These are phyloP conservation scores for Cyberlindnera lachancei DNA, from an alignment of 805 yeast species.

Conservation along the genomic window DNA sequence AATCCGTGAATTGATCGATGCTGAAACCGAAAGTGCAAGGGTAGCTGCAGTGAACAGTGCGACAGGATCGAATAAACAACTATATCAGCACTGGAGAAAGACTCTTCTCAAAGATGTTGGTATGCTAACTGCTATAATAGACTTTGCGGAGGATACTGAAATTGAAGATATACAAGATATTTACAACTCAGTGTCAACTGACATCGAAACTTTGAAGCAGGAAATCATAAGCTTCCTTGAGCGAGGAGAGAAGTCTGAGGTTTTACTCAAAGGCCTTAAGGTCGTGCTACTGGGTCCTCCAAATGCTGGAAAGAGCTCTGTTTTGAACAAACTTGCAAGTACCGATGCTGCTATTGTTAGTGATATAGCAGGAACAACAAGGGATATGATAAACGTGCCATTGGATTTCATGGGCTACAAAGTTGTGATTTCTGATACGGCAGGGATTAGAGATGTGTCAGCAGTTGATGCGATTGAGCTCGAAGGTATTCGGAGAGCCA, in stretches of 20 bases:
- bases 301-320: conserved; percentile 91
- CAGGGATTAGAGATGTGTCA: conserved; percentile 62
- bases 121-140: conserved; percentile 77
- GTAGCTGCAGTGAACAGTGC: conserved; percentile 66
- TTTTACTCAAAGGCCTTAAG: conserved; percentile 66
- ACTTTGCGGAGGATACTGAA: conserved; percentile 92
- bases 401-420: conserved; percentile 80
- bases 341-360: conserved; percentile 89
- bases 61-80: conserved; percentile 52
- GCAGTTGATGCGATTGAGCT: conserved; percentile 53
- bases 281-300: conserved; percentile 83
- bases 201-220: conserved; percentile 32
- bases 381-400: conserved; percentile 80
- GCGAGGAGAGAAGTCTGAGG: conserved; percentile 49
- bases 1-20: conserved; percentile 78
- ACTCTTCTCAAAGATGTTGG: conserved; percentile 62
- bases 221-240: conserved; percentile 37
- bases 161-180: conserved; percentile 54
- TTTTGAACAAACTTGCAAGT: conserved; percentile 67
- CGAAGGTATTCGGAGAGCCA: conserved; percentile 80
- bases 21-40: conserved; percentile 89
- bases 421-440: conserved; percentile 83
- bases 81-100: conserved; percentile 62
- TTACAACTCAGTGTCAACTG: conserved; percentile 39
- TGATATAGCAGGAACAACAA: conserved; percentile 85